These are phyloP conservation scores for Henckelia pumila DNA, from an alignment of 257 asterid genomes.

Conservation along the genomic window DNA sequence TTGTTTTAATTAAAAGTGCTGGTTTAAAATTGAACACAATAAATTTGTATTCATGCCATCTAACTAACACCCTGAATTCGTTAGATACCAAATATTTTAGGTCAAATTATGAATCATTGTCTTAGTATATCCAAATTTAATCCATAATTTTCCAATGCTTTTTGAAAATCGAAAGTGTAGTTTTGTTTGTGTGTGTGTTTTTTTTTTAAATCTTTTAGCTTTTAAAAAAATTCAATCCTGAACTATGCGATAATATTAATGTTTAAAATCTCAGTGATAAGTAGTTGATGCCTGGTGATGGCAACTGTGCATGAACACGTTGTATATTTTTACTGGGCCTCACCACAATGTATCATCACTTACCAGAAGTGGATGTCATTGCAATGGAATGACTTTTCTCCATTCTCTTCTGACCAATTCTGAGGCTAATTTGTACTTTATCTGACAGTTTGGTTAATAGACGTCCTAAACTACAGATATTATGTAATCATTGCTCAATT, in stretches of 20 bases:
- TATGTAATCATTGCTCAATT: not conserved
- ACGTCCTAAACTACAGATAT: not conserved
- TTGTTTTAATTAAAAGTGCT: not conserved
- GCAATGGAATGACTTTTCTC: not conserved
- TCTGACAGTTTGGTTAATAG: not conserved
- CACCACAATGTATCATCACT: not conserved
- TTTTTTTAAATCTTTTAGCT: too few relatives aligned
- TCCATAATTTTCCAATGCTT: not conserved
- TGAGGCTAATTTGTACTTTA: not conserved
- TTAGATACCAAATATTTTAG: not conserved
- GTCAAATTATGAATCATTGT: not conserved
- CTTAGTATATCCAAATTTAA: not conserved
- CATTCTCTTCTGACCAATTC: not conserved
- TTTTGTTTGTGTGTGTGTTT: too few relatives aligned
- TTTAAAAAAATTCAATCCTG: not conserved
- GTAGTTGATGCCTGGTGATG: not conserved
- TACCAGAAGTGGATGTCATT: not conserved
- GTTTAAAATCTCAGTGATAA: not conserved
- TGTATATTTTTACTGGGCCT: not conserved
- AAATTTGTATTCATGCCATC: not conserved
- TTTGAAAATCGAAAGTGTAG: too few relatives aligned
- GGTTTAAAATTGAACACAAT: not conserved
- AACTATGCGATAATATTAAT: too few relatives aligned
- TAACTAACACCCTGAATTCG: not conserved
- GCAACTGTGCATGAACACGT: not conserved